Base-by-base conservation (phyloP, 441 rosid genomes). In the Viola pubescens region DNA sequence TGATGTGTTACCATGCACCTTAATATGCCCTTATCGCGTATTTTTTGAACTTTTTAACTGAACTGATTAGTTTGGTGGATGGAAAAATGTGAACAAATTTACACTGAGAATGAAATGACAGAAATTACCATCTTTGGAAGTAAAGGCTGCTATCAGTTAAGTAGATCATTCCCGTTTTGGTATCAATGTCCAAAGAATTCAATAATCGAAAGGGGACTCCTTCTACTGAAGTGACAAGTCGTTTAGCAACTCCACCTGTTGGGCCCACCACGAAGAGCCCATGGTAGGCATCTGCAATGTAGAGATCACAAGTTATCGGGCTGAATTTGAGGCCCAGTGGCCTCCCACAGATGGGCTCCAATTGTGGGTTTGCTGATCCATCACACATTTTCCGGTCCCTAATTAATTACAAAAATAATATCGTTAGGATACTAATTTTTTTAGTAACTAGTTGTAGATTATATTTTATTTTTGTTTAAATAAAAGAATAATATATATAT, bases 241-340 rank as follows among this genome's bases (percentile, higher is more conserved):
- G 70, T 5, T 11, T 45, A n/a, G 81, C 78, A 2, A 56, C 64
- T 3, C 81, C 83, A 0, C 81, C 82, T 1, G 48, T 4, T 6
- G 72, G 75, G 8, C 82, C 82, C 3, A 77, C 84, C 4, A 52
- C 68, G 3, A 79, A 43, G 0, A 75, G 69, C 9, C 87, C 84
- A 34, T 66, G 76, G 54, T 74, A 80, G 37, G 84, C 87, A 40
- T 80, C 87, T 0, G 85, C 84, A 0, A 80, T 57, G 59, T 70
- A 82, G 47, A 82, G 76, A 8, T 80, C 77, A 19, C 83, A 76
- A 0, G 79, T 76, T 50, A n/a, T 19, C 0, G 46, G 12, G 65
- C 65, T 60, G 58, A 82, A 78, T 54, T 76, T 74, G 1, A 82
- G 66, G 14, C 85, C 81, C n/a, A 82, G 49, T 5, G 80, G 79